These are phyloP conservation scores for Lathyrus oleraceus DNA, from an alignment of 306 rosid genomes.

Conservation along the genomic window DNA sequence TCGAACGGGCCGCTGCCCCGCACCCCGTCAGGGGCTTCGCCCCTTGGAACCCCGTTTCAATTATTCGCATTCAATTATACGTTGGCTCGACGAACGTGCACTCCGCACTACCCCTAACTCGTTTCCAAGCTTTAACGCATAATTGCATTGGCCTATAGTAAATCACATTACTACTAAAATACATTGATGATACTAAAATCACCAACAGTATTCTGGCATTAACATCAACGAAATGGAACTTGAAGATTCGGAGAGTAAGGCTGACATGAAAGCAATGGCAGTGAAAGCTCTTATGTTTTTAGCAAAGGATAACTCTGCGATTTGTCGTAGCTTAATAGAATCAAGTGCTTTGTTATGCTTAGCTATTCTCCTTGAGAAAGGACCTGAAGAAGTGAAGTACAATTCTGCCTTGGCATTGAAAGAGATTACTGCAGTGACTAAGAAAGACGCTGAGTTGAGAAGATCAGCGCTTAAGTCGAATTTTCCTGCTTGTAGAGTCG, in stretches of 20 bases:
- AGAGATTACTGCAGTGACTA: slow-evolving; percentile 86
- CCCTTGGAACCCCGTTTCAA: no score
- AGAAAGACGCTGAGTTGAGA: slow-evolving; percentile 79
- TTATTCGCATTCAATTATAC: no score
- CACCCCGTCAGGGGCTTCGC: no score
- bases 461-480: slow-evolving; percentile 85
- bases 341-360: slow-evolving; percentile 87
- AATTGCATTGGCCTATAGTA: no score
- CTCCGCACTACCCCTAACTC: no score
- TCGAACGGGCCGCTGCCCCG: no score
- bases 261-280: slow-evolving; percentile 83
- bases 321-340: slow-evolving; percentile 82
- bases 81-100: no score
- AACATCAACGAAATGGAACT: slow-evolving; percentile 66
- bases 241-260: slow-evolving; percentile 70
- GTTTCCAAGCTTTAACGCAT: no score
- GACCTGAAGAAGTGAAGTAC: slow-evolving; percentile 61
- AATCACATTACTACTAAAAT: no score
- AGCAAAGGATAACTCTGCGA: slow-evolving; percentile 66
- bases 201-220: slow-evolving; percentile 62
- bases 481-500: slow-evolving; percentile 88
- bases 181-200: no score
- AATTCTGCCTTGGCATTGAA: slow-evolving; percentile 90
- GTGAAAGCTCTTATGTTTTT: slow-evolving; percentile 78
- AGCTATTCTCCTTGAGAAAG: slow-evolving; percentile 79